Evolutionary conservation across 1,284 basidiomycete species (phyloP).

Genomic region (Ustilago esculenta): DNA sequence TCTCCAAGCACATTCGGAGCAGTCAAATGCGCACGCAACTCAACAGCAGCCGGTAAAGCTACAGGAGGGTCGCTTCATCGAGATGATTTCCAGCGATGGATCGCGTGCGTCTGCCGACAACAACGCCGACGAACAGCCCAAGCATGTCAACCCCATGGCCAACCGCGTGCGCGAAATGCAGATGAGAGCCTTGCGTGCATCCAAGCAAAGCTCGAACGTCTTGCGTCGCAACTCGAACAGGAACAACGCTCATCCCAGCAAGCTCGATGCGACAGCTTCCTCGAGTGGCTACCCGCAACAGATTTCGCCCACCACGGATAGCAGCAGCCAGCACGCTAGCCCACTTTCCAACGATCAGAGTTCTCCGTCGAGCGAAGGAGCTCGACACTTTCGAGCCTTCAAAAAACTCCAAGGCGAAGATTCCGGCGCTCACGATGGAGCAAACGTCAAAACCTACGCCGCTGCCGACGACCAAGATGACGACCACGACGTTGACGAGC

Average conservation of each 20-base stretch:
- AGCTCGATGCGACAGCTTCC: no score
- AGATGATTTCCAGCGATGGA: conserved; percentile 36
- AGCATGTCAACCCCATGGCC: no score
- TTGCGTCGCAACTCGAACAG: conserved; percentile 17
- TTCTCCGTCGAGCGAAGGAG: conserved; percentile 17
- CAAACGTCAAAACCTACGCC: neutral
- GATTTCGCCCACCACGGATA: conserved; percentile 15
- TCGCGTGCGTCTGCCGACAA: conserved; percentile 39
- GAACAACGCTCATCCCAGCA: no score
- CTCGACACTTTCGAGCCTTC: neutral
- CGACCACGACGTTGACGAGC: conserved; percentile 13
- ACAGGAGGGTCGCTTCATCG: conserved; percentile 35
- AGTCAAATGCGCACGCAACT: no score
- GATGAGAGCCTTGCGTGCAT: conserved; percentile 6
- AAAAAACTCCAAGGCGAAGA: conserved; percentile 13
- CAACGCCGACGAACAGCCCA: neutral
- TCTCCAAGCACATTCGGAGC: no score
- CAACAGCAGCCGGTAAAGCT: neutral
- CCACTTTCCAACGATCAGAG: conserved; percentile 15
- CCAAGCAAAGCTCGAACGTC: conserved; percentile 1
- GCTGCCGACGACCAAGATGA: neutral
- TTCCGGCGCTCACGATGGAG: no score
- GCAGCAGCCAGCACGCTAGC: conserved; percentile 19
- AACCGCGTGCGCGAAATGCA: conserved; percentile 20
- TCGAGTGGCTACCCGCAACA: neutral